These are phyloP conservation scores for Picochlorum sp. DNA, from an alignment of 139 green algal species.

Conservation along the genomic window DNA sequence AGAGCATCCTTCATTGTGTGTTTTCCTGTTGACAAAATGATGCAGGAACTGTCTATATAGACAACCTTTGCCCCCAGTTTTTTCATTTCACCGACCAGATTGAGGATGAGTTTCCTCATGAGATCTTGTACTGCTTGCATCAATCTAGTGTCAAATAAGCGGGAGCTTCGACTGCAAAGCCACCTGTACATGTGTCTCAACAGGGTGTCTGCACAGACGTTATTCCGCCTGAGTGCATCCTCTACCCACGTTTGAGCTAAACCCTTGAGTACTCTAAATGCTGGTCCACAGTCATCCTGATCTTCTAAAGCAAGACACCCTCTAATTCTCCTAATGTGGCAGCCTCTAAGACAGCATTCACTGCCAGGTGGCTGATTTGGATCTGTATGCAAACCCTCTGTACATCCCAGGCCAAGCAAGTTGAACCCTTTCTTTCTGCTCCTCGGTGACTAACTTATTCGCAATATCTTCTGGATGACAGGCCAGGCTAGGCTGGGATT, in stretches of 20 bases:
- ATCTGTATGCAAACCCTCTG: conserved; percentile 77
- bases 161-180: conserved; percentile 54
- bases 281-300: conserved; percentile 21
- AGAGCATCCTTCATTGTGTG: conserved; percentile 54
- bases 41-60: conserved; percentile 58
- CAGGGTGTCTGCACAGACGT: conserved; percentile 56
- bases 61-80: conserved; percentile 74
- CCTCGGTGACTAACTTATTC: conserved; percentile 36
- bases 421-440: conserved; percentile 34
- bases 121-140: conserved; percentile 37
- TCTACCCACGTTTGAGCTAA: conserved; percentile 64
- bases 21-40: conserved; percentile 83
- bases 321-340: conserved; percentile 59
- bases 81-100: conserved; percentile 72
- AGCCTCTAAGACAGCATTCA: conserved; percentile 42
- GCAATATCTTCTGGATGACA: conserved; percentile 28
- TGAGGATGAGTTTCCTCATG: conserved; percentile 72
- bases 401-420: conserved; percentile 69
- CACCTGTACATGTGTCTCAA: conserved; percentile 77
- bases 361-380: conserved; percentile 71
- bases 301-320: conserved; percentile 42
- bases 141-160: conserved; percentile 61
- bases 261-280: conserved; percentile 56
- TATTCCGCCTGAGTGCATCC: conserved; percentile 55
- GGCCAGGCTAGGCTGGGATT: conserved; percentile 10